Base-by-base conservation (phyloP, 371 early-diverging fungal species). In the Enterospora canceri region DNA sequence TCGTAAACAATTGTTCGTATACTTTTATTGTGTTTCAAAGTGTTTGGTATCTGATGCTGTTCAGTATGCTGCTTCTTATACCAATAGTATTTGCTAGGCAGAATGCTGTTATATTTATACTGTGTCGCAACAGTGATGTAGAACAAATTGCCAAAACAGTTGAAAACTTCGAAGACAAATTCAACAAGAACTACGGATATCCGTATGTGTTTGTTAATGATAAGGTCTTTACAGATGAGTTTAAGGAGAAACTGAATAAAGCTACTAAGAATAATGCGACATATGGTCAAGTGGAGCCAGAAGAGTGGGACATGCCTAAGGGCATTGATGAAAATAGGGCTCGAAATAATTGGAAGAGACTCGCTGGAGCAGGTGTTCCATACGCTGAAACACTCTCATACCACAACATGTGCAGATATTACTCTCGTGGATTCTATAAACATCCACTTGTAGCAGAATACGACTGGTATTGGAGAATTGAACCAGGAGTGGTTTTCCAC, bases 391-490 rank as follows among this genome's bases (percentile, higher is more conserved):
- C 83, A 47, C 85, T 87, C 71, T 86, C 88, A 1, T 92, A 93
- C 77, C 84, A 89, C 30, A 87, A 90, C 74, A 92, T 92, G 92
- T 92, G 93, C 82, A 80, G 87, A 51, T 91, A 84, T 71, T 86
- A 88, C 62, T 90, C 90, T 1, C 91, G 93, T 0, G 85, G 88
- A 74, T 89, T 94, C 70, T 90, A 85, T 72, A 76, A 83, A 68
- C 91, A 92, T 73, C 86, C 85, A 19, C 73, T 87, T 4, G 70
- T 90, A 65, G 74, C 82, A n/a, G 77, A 84, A 29, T 88, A 85
- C 61, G 88, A 91, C 55, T 93, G 86, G 76, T 94, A 92, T 77
- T 94, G 95, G 93, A 80, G 94, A 83, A 71, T 93, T n/a, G 93
- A 92, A 77, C 93, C 93, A 0, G 86, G 83, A 46, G 89, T 90